A percentile compares a stretch with the other conserved stretches of the same genome.
Conservation (phyloP, 169 alveolate genomes). For the Cryptosporidium parvum region DNA sequence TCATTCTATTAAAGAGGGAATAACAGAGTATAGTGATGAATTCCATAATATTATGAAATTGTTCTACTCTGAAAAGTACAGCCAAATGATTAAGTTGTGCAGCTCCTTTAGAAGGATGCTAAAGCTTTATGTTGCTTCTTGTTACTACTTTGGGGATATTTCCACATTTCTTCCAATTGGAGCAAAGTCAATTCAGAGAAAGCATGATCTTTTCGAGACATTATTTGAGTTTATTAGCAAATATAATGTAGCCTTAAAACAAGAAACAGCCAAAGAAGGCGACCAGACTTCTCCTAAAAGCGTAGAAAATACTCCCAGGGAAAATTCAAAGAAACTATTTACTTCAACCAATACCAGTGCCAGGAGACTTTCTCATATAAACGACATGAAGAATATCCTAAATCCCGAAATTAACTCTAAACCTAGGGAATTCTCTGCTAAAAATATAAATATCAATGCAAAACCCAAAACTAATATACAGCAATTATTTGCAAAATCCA, state of each 20-base stretch:
- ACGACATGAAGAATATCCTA: slow-evolving; percentile 5
- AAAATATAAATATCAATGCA: not conserved
- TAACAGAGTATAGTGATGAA: not conserved
- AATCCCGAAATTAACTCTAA: not conserved
- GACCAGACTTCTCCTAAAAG: slow-evolving; percentile 44
- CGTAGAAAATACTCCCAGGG: slow-evolving; percentile 14
- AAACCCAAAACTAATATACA: not conserved
- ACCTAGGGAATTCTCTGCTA: not conserved
- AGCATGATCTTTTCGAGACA: slow-evolving; percentile 7
- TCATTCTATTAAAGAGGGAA: not conserved
- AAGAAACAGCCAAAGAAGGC: slow-evolving; percentile 12
- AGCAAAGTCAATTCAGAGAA: slow-evolving; percentile 1
- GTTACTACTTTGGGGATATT: slow-evolving; percentile 65
- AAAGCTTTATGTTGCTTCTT: slow-evolving; percentile 55
- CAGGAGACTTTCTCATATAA: slow-evolving; percentile 25
- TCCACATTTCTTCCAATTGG: slow-evolving; percentile 39
- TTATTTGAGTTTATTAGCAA: slow-evolving; percentile 34
- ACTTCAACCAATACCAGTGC: not conserved
- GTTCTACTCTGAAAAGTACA: slow-evolving; percentile 44
- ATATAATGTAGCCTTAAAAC: slow-evolving; percentile 17
- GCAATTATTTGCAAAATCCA: slow-evolving; percentile 48
- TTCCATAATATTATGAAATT: slow-evolving; percentile 33
- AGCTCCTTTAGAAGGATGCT: slow-evolving; percentile 13
- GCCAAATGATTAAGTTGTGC: slow-evolving; percentile 40
- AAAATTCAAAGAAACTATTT: not conserved